Conservation (phyloP, 805 yeast species). For the Candida michaelii region DNA sequence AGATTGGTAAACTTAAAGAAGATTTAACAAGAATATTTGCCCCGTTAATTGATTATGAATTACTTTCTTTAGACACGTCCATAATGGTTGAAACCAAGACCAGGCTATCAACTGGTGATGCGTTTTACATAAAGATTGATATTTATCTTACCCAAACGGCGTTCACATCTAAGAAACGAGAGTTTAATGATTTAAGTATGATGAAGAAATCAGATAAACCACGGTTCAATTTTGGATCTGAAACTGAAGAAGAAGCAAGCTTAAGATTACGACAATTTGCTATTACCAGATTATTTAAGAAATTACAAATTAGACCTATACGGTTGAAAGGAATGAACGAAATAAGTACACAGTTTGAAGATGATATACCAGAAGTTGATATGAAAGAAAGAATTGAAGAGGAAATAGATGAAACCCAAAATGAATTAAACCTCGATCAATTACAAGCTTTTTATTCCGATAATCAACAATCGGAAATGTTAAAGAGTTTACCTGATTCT, state of each 20-base stretch:
- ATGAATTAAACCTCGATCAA: slow-evolving; percentile 65
- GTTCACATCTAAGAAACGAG: slow-evolving; percentile 22
- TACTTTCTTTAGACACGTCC: slow-evolving; percentile 55
- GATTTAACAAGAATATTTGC: slow-evolving; percentile 64
- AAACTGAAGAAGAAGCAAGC: slow-evolving; percentile 52
- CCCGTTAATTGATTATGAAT: slow-evolving; percentile 58
- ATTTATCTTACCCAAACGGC: slow-evolving; percentile 51
- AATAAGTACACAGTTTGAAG: slow-evolving; percentile 14
- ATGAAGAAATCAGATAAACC: slow-evolving; percentile 15
- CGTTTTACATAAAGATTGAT: slow-evolving; percentile 68
- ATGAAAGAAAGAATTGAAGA: slow-evolving; percentile 17
- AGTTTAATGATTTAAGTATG: slow-evolving; percentile 12
- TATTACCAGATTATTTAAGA: slow-evolving; percentile 53
- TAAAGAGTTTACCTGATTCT: slow-evolving; percentile 61
- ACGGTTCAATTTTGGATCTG: slow-evolving; percentile 34
- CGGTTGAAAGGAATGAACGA: slow-evolving; percentile 2
- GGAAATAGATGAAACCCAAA: slow-evolving; percentile 28
- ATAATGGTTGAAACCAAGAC: slow-evolving; percentile 56
- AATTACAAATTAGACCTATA: slow-evolving; percentile 36
- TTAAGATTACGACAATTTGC: slow-evolving; percentile 56
- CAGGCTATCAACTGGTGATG: slow-evolving; percentile 70
- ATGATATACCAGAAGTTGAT: slow-evolving; percentile 7
- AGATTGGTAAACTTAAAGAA: slow-evolving; percentile 76
- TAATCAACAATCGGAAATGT: slow-evolving; percentile 61
- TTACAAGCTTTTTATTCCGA: slow-evolving; percentile 70